These are phyloP conservation scores for Solanum hybrid DNA, from an alignment of 305 asterid species.

Conservation along the genomic window DNA sequence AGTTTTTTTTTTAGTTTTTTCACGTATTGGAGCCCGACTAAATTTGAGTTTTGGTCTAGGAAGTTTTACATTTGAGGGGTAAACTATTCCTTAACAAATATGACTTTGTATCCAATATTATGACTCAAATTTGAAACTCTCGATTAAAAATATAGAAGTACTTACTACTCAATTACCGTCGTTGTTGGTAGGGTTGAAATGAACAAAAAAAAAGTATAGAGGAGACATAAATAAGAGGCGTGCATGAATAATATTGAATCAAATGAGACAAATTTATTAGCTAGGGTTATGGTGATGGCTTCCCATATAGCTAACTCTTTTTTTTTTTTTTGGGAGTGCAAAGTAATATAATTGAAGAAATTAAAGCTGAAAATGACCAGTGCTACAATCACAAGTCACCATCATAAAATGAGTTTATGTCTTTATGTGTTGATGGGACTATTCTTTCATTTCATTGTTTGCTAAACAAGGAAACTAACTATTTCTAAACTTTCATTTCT, in stretches of 20 bases:
- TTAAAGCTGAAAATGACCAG: constrained; percentile 4
- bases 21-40: background rate
- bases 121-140: background rate
- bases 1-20: too few species aligned
- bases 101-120: background rate
- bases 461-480: constrained; percentile 39
- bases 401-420: constrained; percentile 21
- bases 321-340: background rate
- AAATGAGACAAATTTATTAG: background rate
- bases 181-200: background rate
- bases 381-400: constrained; percentile 18
- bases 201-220: background rate
- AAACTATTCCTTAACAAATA: background rate
- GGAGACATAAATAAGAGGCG: background rate
- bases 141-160: rapidly evolving
- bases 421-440: constrained; percentile 54
- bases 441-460: constrained; percentile 26
- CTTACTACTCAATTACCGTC: background rate
- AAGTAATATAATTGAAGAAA: background rate
- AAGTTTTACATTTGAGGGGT: background rate
- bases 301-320: background rate
- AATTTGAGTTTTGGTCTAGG: rapidly evolving
- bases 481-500: constrained; percentile 30
- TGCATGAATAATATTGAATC: background rate
- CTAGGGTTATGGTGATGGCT: constrained; percentile 7